Evolutionary conservation across 2,329 filamentous ascomycete species (phyloP).

Genomic region (Aureobasidium sp.): DNA sequence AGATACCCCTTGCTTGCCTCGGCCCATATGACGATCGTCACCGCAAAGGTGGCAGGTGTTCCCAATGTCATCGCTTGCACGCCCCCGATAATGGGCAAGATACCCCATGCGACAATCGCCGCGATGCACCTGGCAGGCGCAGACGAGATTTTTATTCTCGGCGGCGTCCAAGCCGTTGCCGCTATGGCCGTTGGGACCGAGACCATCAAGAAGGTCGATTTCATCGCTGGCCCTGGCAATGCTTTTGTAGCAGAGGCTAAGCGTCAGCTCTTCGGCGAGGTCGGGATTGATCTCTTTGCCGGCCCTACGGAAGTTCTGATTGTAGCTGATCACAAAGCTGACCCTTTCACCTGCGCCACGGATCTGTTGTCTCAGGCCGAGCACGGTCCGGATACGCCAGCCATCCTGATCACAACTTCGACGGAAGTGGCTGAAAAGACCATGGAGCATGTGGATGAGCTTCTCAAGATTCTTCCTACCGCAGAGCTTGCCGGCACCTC

Average conservation of each 20-base stretch:
- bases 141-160: conserved; percentile 46
- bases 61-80: conserved; percentile 46
- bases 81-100: conserved; percentile 43
- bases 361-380: conserved; percentile 46
- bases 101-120: conserved; percentile 45
- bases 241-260: conserved; percentile 50
- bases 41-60: conserved; percentile 49
- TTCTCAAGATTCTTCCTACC: conserved; percentile 39
- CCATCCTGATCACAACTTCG: conserved; percentile 46
- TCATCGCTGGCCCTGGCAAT: conserved; percentile 49
- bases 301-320: conserved; percentile 49
- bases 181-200: conserved; percentile 48
- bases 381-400: conserved; percentile 47
- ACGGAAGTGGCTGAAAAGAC: conserved; percentile 34
- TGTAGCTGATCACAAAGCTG: conserved; percentile 42
- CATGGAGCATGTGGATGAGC: conserved; percentile 32
- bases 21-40: conserved; percentile 51
- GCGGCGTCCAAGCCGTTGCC: conserved; percentile 47
- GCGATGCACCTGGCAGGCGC: conserved; percentile 46
- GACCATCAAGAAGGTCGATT: conserved; percentile 44
- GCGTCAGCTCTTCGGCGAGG: conserved; percentile 46
- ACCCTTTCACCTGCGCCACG: conserved; percentile 40
- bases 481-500: conserved; percentile 37
- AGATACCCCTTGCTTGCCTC: conserved; percentile 48
- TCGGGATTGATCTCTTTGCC: conserved; percentile 49